Evolutionary conservation across 495 filamentous ascomycete species (phyloP), one percentile per base, ranked within the genome.

Genomic region (Penicillium cataractarum): DNA sequence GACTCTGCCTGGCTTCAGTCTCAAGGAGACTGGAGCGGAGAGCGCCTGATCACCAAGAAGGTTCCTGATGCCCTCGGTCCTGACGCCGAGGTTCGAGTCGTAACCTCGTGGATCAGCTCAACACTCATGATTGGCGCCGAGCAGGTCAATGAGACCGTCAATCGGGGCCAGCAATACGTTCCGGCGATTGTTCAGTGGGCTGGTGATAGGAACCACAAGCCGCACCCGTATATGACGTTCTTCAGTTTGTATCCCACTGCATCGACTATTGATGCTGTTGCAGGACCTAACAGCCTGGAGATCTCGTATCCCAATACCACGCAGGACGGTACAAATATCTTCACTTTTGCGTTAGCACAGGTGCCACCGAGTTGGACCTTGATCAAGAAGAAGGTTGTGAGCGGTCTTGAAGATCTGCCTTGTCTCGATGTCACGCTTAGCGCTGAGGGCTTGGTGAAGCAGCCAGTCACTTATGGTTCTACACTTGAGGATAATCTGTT

Each of bases 181-280:
- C 71, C 71, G 17, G 69, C 70, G 13, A 70, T 74, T 52, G 69
- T 72, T 0, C 71, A 72, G 49, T 74, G 71, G 71, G 69, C 71
- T 39, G 64, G 66, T 54, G 71, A 74, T 29, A 57, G 24, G 22
- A 12, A 19, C 24, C 39, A 72, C 31, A 65, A 50, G 12, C 71
- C 70, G 7, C 64, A 65, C 21, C 70, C 70, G 4, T 74, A 74
- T 50, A 71, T 67, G 58, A 55, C 62, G 1, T 69, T 67, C 54
- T 74, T 74, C 60, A 61, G 35, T 26, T 58, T 74, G 15, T 74
- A 69, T 61, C 66, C 65, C 48, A 71, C 68, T 9, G 68, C 69
- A 10, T 65, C 68, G 22, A 70, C 65, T 4, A 68, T 70, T 51
- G 51, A 63, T 37, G 66, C 68, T 31, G 44, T 68, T 26, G 66